Evolutionary conservation across 2,329 filamentous ascomycete genomes (phyloP).

Genomic region (Zymoseptoria brevis): DNA sequence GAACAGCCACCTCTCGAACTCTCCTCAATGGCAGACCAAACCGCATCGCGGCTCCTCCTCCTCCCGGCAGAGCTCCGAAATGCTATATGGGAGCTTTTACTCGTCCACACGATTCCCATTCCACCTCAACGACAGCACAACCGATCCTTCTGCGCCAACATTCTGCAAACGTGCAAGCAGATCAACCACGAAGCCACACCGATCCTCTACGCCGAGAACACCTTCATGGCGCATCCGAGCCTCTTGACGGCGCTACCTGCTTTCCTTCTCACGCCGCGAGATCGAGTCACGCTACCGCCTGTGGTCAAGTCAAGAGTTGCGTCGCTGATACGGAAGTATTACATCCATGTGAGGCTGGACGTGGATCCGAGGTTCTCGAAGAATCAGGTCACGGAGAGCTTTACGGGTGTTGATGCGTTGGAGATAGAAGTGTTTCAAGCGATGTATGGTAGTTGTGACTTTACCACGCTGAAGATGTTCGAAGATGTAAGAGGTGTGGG

Average conservation of each 20-base stretch:
- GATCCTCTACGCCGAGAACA: slow-evolving; percentile 43
- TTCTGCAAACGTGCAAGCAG: slow-evolving; percentile 36
- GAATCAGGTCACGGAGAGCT: slow-evolving; percentile 34
- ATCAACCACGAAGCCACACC: slow-evolving; percentile 35
- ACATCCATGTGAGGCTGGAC: slow-evolving; percentile 42
- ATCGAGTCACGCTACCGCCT: slow-evolving; percentile 23
- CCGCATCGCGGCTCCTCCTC: slow-evolving; percentile 27
- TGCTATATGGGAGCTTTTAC: slow-evolving; percentile 43
- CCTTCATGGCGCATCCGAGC: slow-evolving; percentile 43
- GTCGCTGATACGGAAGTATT: slow-evolving; percentile 36
- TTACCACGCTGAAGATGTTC: slow-evolving; percentile 37
- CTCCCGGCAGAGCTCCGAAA: slow-evolving; percentile 55
- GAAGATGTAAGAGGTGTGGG: slow-evolving; percentile 40
- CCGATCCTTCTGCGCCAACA: slow-evolving; percentile 34
- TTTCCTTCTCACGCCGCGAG: slow-evolving; percentile 28
- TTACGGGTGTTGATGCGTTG: slow-evolving; percentile 40
- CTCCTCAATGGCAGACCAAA: slow-evolving; percentile 10
- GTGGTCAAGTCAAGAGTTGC: slow-evolving; percentile 29
- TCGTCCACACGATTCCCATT: slow-evolving; percentile 17
- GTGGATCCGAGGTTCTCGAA: slow-evolving; percentile 41
- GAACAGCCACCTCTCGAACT: not conserved
- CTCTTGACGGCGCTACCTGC: slow-evolving; percentile 39
- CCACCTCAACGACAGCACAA: slow-evolving; percentile 10
- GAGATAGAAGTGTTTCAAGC: slow-evolving; percentile 45
- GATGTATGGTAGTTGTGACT: slow-evolving; percentile 37